phyloP scores from a whole-genome alignment of 2,329 filamentous ascomycete genomes.

The Verticillium isaacii region DNA sequence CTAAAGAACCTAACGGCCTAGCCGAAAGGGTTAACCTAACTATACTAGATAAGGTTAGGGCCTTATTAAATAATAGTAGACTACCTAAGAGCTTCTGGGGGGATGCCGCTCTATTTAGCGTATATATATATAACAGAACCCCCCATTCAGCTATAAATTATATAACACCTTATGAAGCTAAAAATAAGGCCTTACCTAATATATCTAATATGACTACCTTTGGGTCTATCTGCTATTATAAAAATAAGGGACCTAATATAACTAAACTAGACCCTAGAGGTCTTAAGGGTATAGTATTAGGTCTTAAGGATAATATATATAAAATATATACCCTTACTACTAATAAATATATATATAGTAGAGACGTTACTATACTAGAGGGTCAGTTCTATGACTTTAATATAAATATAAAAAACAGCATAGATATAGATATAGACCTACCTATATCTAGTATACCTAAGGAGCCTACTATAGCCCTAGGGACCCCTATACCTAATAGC shows the following conservation, averaged over 20 bases:
- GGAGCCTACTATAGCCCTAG: not conserved
- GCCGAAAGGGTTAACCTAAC: not conserved
- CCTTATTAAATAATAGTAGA: not conserved
- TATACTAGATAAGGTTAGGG: not conserved
- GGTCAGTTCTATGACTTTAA: not conserved
- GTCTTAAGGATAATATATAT: conserved; percentile 4
- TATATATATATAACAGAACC: not conserved
- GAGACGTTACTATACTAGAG: not conserved
- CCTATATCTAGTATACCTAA: conserved; percentile 1
- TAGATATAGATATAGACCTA: not conserved
- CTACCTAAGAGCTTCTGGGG: not conserved
- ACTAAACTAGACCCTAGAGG: not conserved
- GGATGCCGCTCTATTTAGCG: not conserved
- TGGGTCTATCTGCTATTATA: no score
- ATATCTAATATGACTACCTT: no score
- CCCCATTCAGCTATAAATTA: no score
- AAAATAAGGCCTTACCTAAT: no score
- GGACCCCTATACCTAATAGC: no score
- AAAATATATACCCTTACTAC: conserved; percentile 6
- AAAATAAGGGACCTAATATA: not conserved
- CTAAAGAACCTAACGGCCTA: not conserved
- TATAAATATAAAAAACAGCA: not conserved
- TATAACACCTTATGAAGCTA: no score
- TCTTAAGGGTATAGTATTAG: conserved; percentile 1
- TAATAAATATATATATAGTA: not conserved